phyloP scores from a whole-genome alignment of 2,329 filamentous ascomycete species.

The Aspergillus costaricaensis region DNA sequence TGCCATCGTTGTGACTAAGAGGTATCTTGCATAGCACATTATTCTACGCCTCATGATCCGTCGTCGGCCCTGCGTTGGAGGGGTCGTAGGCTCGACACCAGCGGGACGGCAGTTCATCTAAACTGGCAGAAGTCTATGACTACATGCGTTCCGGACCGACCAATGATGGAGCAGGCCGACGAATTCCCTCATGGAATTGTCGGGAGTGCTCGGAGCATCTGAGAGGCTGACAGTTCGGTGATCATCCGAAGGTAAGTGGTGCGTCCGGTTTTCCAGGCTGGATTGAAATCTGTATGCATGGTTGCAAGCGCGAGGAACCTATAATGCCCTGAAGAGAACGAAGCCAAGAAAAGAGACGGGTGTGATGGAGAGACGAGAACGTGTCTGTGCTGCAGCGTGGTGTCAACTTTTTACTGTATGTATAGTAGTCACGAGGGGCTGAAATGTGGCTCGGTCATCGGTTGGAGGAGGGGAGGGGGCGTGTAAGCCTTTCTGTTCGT shows the following conservation, averaged over 20 bases:
- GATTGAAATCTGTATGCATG: conserved; percentile 18
- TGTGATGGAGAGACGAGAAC: conserved; percentile 9
- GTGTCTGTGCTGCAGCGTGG: conserved; percentile 19
- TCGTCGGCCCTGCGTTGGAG: background rate
- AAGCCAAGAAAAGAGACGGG: conserved; percentile 21
- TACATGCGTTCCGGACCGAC: conserved; percentile 12
- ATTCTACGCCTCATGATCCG: background rate
- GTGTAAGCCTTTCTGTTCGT: background rate
- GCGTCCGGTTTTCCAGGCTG: conserved; percentile 13
- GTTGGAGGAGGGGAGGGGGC: conserved; percentile 4
- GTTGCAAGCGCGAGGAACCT: conserved; percentile 11
- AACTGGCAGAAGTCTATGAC: background rate
- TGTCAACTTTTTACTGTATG: conserved; percentile 15
- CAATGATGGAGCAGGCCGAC: conserved; percentile 8
- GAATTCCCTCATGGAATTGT: conserved; percentile 9
- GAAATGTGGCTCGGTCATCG: conserved; percentile 14
- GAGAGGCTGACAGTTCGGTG: conserved; percentile 14
- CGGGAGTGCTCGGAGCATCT: conserved; percentile 18
- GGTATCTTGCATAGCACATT: conserved; percentile 8
- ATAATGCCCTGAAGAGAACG: conserved; percentile 12
- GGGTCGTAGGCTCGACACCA: background rate
- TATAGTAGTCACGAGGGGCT: conserved; percentile 13
- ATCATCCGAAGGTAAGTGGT: conserved; percentile 16
- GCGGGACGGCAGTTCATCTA: background rate
- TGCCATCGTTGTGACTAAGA: conserved; percentile 2